These are phyloP conservation scores for Entoloma clypeatum DNA, from an alignment of 1,284 basidiomycete species.

Conservation along the genomic window DNA sequence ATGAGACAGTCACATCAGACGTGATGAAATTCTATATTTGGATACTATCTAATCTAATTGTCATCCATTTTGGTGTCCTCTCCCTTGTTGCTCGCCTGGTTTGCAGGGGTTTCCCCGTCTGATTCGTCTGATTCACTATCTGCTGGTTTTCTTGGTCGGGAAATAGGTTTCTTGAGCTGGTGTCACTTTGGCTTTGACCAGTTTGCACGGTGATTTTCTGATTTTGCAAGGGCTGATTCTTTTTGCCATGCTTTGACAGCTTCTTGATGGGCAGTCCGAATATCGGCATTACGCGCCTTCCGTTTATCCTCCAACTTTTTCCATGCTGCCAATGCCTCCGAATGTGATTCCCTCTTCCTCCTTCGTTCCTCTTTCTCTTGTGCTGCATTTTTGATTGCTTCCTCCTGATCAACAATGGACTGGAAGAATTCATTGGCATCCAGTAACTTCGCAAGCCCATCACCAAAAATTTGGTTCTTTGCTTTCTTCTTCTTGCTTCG, in stretches of 20 bases:
- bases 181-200: constrained; percentile 14
- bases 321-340: constrained; percentile 8
- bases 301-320: constrained; percentile 7
- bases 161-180: neutral
- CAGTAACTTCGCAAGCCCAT: constrained; percentile 20
- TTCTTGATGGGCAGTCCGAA: constrained; percentile 4
- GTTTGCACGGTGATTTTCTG: neutral
- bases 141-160: too few species aligned
- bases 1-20: too few species aligned
- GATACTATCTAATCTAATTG: too few species aligned
- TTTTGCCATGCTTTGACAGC: constrained; percentile 12
- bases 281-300: constrained; percentile 8
- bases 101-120: too few species aligned
- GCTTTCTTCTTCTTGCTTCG: constrained; percentile 11
- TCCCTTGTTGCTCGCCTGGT: too few species aligned
- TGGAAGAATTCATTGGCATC: constrained; percentile 15
- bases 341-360: constrained; percentile 6
- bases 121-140: too few species aligned
- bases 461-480: constrained; percentile 12
- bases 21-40: too few species aligned
- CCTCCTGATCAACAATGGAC: constrained; percentile 10
- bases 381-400: constrained; percentile 8
- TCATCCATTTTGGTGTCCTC: too few species aligned
- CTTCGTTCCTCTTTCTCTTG: constrained; percentile 7
- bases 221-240: constrained; percentile 12